These are phyloP conservation scores for Aspergillus calidoustus DNA, from an alignment of 2,329 filamentous ascomycete species.

Conservation along the genomic window DNA sequence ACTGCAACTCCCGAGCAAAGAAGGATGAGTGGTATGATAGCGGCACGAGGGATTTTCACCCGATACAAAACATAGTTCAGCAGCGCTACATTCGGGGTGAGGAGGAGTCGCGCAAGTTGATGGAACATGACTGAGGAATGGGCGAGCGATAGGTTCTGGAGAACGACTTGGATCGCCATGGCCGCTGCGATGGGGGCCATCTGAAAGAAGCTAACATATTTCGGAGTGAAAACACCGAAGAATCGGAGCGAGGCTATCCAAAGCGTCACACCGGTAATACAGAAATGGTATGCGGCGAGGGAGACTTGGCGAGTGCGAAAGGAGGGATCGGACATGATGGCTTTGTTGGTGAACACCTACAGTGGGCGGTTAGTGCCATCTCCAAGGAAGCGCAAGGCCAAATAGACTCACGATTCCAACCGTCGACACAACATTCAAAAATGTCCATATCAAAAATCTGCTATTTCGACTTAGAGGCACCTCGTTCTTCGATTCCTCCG, in stretches of 20 bases:
- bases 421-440: constrained; percentile 25
- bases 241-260: constrained; percentile 25
- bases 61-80: constrained; percentile 27
- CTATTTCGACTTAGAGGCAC: background rate
- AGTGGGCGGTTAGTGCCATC: background rate
- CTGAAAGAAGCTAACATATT: constrained; percentile 20
- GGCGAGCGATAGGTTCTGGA: constrained; percentile 28
- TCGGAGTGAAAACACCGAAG: constrained; percentile 26
- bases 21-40: constrained; percentile 21
- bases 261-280: constrained; percentile 26
- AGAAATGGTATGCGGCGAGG: constrained; percentile 31
- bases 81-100: constrained; percentile 25
- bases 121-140: constrained; percentile 30
- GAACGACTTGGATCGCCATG: constrained; percentile 28
- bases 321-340: constrained; percentile 24
- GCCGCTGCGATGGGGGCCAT: constrained; percentile 27
- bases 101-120: constrained; percentile 27
- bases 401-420: constrained; percentile 26
- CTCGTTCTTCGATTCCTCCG: background rate
- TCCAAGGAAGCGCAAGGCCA: background rate
- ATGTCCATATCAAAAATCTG: constrained; percentile 24
- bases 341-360: constrained; percentile 31
- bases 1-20: constrained; percentile 27
- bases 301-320: constrained; percentile 28
- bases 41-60: constrained; percentile 21